Conservation (phyloP, 2,329 filamentous ascomycete genomes). For the Purpureocillium takamizusanense region DNA sequence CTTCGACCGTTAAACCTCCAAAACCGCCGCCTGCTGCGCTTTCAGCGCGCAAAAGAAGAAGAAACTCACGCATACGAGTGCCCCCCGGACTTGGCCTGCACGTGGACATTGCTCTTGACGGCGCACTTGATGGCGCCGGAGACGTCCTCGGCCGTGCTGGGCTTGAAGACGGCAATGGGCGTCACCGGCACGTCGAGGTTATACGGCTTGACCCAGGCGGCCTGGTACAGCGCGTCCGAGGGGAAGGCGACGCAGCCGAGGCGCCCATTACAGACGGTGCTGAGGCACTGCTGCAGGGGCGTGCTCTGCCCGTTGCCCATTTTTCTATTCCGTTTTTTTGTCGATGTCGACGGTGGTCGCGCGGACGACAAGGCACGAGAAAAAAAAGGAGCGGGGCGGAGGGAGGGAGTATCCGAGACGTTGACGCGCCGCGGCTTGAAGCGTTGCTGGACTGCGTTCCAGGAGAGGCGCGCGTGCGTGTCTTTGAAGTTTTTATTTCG, state of each 20-base stretch:
- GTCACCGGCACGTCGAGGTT: conserved; percentile 41
- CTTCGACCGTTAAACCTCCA: background rate
- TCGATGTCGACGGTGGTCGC: too few relatives aligned
- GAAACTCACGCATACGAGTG: conserved; percentile 51
- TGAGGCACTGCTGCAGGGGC: conserved; percentile 35
- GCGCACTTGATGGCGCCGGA: conserved; percentile 51
- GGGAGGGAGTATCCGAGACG: too few relatives aligned
- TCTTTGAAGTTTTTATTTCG: too few relatives aligned
- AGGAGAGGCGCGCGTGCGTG: too few relatives aligned
- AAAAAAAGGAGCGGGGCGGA: too few relatives aligned
- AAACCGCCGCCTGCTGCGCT: background rate
- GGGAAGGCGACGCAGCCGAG: conserved; percentile 38
- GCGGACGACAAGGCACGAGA: too few relatives aligned
- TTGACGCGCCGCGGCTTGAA: too few relatives aligned
- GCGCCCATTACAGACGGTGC: conserved; percentile 34
- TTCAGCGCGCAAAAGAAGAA: background rate
- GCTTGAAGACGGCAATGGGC: conserved; percentile 48
- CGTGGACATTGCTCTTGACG: conserved; percentile 34
- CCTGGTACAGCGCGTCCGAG: conserved; percentile 31
- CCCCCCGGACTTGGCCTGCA: conserved; percentile 55
- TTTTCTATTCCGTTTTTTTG: background rate
- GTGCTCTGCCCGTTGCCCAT: conserved; percentile 36
- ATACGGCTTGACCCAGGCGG: conserved; percentile 41
- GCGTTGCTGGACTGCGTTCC: too few relatives aligned
- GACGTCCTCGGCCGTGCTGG: conserved; percentile 42